Evolutionary conservation across 371 early-diverging fungal species (phyloP), one percentile per base, ranked within the genome.

Genomic region (Syncephalastrum contaminatum): DNA sequence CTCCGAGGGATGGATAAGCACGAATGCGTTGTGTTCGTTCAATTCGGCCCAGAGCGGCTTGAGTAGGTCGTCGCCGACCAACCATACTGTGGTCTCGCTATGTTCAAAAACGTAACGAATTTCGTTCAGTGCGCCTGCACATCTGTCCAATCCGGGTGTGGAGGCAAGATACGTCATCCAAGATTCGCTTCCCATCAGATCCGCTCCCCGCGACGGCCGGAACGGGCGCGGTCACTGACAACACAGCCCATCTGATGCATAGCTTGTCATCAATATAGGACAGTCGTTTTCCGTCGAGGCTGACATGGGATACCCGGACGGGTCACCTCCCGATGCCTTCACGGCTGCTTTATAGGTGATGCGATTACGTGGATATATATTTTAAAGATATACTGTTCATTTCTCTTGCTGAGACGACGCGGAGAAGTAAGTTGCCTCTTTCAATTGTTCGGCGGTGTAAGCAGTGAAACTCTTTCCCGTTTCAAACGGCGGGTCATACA

Each of bases 21-120:
- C 53, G 36, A 59, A 42, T 6, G 59, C 53, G 4, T 59, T 59
- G 43, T 53, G 41, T 2, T n/a, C 22, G 16, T 53, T 41, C 19
- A 59, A 22, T 12, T 59, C 53, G 14, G 52, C 41, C 59, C 59
- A 59, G 14, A 59, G 43, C 3, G 59, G 59, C n/a, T 53, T 21
- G 39, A 48, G 53, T n/a, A 48, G 10, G 4, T 45, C 41, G 19
- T 59, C 53, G 8, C 59, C 59, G 49, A 0, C 53, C 59, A 4
- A 47, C 41, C 21, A n/a, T n/a, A n/a, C n/a, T n/a, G n/a, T n/a
- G n/a, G 59, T 53, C 18, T 54, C 25, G 4, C 14, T 48, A 27
- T 52, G 53, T 15, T 4, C 16, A 40, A 51, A 58, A 39, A 51
- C 46, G 36, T 51, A 44, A 20, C 51, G 48, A 2, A 51, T 16